Percentiles rank a stretch among this genome's conserved stretches.
Evolutionary conservation across 805 yeast genomes (phyloP).

Genomic region (Scheffersomyces stipitis): DNA sequence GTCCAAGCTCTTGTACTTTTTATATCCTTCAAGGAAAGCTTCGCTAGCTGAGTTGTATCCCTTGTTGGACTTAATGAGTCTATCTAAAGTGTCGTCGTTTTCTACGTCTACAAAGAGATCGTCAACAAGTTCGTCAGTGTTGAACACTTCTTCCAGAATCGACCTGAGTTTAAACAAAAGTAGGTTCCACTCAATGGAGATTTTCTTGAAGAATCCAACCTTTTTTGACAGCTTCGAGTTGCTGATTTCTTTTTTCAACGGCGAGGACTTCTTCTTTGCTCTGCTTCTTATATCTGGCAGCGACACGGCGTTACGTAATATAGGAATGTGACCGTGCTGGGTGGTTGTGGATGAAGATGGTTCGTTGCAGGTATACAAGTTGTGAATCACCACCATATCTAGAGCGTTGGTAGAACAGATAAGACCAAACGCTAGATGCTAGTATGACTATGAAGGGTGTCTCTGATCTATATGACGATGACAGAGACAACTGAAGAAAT

Average conservation of each 20-base stretch:
- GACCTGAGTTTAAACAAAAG: constrained; percentile 34
- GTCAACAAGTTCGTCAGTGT: constrained; percentile 49
- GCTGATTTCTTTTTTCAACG: constrained; percentile 4
- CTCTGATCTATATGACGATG: too few species aligned
- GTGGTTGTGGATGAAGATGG: constrained; percentile 1
- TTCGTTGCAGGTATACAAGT: background rate
- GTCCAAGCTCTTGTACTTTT: constrained; percentile 31
- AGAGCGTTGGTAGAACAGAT: too few species aligned
- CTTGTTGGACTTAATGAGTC: constrained; percentile 13
- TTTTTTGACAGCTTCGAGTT: constrained; percentile 7
- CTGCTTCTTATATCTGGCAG: constrained; percentile 1
- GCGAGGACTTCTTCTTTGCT: background rate
- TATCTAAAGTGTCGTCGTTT: constrained; percentile 28
- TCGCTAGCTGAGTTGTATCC: constrained; percentile 29
- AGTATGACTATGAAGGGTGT: too few species aligned
- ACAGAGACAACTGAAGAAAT: too few species aligned
- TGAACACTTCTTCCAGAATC: constrained; percentile 49
- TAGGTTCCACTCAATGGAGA: constrained; percentile 39
- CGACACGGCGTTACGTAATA: background rate
- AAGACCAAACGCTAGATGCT: too few species aligned
- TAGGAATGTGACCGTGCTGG: background rate
- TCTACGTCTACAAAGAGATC: constrained; percentile 48
- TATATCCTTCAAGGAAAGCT: constrained; percentile 31
- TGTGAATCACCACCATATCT: background rate
- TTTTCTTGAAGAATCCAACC: constrained; percentile 34